Percentiles rank a stretch among this genome's conserved stretches.
phyloP scores from a whole-genome alignment of 805 yeast genomes.

The Teunomyces cretensis region DNA sequence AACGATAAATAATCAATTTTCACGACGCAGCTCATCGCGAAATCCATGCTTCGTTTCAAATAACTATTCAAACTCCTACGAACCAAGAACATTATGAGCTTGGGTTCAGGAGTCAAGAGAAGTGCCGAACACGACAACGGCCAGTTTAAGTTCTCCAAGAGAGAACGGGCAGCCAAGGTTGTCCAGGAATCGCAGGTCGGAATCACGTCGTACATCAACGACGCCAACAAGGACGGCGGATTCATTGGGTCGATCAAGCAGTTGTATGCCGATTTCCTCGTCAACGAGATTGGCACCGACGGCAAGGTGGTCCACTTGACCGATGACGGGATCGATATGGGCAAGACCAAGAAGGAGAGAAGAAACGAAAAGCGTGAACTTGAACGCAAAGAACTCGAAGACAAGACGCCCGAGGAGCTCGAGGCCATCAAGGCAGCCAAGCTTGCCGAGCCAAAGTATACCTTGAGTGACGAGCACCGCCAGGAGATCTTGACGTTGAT shows the following conservation, averaged over 20 bases:
- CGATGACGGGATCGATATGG: constrained; percentile 66
- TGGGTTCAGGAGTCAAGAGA: constrained; percentile 9
- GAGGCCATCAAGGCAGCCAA: constrained; percentile 27
- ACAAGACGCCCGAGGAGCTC: constrained; percentile 32
- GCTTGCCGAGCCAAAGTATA: constrained; percentile 33
- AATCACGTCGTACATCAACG: constrained; percentile 66
- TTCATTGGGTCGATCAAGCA: constrained; percentile 82
- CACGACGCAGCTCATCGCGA: background rate
- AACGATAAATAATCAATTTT: background rate
- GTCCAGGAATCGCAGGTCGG: constrained; percentile 83
- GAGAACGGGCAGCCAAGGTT: constrained; percentile 32
- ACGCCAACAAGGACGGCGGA: constrained; percentile 46
- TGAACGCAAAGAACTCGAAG: constrained; percentile 34
- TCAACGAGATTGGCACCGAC: constrained; percentile 73
- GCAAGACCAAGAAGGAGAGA: constrained; percentile 47
- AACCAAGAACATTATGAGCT: background rate
- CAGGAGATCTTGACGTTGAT: constrained; percentile 50
- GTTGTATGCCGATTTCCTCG: constrained; percentile 90
- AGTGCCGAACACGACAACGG: constrained; percentile 3
- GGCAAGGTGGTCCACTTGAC: constrained; percentile 73
- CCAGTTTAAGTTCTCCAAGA: constrained; percentile 11
- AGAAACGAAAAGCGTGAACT: constrained; percentile 43
- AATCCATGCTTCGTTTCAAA: constrained; percentile 4
- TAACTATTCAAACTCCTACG: constrained; percentile 8
- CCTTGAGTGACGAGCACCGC: constrained; percentile 47